Conservation (phyloP, 257 asterid species). For the Prunella vulgaris region DNA sequence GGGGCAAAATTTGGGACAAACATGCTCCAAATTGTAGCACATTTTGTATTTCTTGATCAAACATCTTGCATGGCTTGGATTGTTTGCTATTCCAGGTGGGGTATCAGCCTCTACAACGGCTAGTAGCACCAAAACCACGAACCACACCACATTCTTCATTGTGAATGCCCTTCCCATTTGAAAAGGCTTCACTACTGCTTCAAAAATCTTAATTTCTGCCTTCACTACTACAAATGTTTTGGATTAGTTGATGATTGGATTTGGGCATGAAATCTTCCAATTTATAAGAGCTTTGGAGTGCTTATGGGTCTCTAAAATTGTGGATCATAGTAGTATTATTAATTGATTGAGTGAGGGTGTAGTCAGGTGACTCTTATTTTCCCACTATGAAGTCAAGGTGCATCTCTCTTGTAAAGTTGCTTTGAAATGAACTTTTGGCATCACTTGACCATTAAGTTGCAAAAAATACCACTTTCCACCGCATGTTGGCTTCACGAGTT, state of each 20-base stretch:
- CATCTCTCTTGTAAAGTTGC: neutral
- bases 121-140: slow-evolving; percentile 11
- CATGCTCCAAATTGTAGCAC: slow-evolving; percentile 33
- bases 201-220: neutral
- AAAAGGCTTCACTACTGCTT: neutral
- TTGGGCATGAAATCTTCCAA: neutral
- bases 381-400: no score
- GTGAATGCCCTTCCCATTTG: slow-evolving; percentile 22
- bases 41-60: no score
- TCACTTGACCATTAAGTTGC: slow-evolving; percentile 18
- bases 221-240: neutral
- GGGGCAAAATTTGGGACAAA: slow-evolving; percentile 58
- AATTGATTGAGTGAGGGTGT: slow-evolving; percentile 5
- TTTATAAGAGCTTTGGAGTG: slow-evolving; percentile 25
- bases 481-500: neutral
- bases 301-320: neutral
- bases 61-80: slow-evolving; percentile 43
- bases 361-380: neutral
- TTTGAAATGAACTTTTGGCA: slow-evolving; percentile 1
- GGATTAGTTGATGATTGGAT: neutral
- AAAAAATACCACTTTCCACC: slow-evolving; percentile 2
- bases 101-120: slow-evolving; percentile 27
- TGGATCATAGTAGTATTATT: slow-evolving; percentile 9
- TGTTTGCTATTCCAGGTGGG: slow-evolving; percentile 43
- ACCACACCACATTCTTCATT: neutral